Evolutionary conservation across 23 red algal species (phyloP).

Genomic region (Gracilariopsis chorda): DNA sequence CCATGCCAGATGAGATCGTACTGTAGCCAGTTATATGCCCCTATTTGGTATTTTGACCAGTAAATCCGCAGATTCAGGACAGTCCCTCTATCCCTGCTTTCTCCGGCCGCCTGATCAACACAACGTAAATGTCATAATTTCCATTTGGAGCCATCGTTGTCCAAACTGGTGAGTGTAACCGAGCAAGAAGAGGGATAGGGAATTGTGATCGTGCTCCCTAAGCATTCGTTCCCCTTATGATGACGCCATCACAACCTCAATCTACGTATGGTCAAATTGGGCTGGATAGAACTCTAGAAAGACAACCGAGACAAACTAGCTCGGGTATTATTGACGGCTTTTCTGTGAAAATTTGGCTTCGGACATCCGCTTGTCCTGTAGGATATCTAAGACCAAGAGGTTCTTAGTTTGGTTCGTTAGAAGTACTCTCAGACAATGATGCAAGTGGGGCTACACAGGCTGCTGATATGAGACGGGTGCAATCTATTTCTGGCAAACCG

Average conservation of each 20-base stretch:
- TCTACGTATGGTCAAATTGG: background rate
- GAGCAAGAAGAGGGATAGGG: too few species aligned
- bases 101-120: too few species aligned
- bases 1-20: too few species aligned
- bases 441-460: background rate
- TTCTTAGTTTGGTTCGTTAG: background rate
- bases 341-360: conserved; percentile 2
- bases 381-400: conserved; percentile 24
- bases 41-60: too few species aligned
- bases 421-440: background rate
- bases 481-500: background rate
- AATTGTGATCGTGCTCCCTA: background rate
- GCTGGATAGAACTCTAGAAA: conserved; percentile 32
- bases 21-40: too few species aligned
- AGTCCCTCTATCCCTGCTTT: too few species aligned
- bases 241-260: conserved; percentile 17
- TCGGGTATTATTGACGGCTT: background rate
- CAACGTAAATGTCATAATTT: too few species aligned
- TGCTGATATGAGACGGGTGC: background rate
- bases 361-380: background rate
- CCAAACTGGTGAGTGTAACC: too few species aligned
- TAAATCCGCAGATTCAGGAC: too few species aligned
- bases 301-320: conserved; percentile 12
- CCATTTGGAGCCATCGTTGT: too few species aligned
- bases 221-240: background rate